Base-by-base conservation (phyloP, 306 rosid genomes). In the Senna siamea region DNA sequence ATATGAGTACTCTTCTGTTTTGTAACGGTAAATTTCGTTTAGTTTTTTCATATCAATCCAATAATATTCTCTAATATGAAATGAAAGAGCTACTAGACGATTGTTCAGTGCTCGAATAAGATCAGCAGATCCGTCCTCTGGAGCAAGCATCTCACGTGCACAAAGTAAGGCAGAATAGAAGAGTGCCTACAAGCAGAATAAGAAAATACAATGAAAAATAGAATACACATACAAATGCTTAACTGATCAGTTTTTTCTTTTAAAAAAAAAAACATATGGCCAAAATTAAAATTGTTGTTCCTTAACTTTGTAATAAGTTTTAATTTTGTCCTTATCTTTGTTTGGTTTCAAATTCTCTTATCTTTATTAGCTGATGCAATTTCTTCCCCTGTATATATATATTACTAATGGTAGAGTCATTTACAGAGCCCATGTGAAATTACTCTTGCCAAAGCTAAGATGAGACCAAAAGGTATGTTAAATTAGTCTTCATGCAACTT, bases 1-100 rank as follows among this genome's bases (percentile, higher is more conserved):
- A 69, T 81, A 88, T 5, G 98, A 92, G 82, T 92, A 92, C 76
- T 92, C 93, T 77, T 92, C 96, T 38, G 98, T 89, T 80, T 83
- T 88, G 87, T 89, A 92, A 34, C 96, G 93, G 75, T 92, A 92
- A 64, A 92, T 89, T 80, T 92, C 98, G 41, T 92, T 92, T 74
- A 92, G 66, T 20, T 84, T 89, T 79, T 79, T 83, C 84, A 89
- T 7, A 83, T 92, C 90, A 72, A 89, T 60, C 98, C 98, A 92
- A 82, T 89, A 92, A 81, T 92, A 89, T 80, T 89, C 93, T 78
- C 93, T 78, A 66, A 92, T 89, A 57, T 89, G 97, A 68, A 92
- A 89, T 61, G 97, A 92, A 40, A 92, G 89, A 74, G 97, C 96
- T 35, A 88, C 85, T 66, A 92, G 82, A 70, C 96, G 93, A 72